These are phyloP conservation scores for Polygonum aviculare DNA, from an alignment of 148 eudicot genomes.

Conservation along the genomic window DNA sequence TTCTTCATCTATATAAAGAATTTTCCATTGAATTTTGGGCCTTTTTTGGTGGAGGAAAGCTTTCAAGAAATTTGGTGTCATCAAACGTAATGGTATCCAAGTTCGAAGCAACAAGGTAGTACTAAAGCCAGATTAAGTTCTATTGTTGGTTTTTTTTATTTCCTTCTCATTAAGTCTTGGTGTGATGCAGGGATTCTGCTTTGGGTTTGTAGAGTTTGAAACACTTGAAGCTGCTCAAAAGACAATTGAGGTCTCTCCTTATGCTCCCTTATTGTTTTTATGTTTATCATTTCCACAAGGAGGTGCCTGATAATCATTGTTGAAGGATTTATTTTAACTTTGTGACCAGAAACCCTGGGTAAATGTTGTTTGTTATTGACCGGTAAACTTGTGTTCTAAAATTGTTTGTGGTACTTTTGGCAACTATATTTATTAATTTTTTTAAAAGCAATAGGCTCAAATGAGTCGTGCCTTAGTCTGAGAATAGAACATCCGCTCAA, in stretches of 20 bases:
- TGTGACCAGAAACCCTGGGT: no score
- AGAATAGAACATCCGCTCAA: no score
- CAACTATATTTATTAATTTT: no score
- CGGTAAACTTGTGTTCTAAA: no score
- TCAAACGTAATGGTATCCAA: constrained; percentile 74
- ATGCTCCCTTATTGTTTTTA: neutral
- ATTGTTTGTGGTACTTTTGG: no score
- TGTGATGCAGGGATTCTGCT: constrained; percentile 45
- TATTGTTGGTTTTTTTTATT: neutral
- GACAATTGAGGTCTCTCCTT: constrained; percentile 65
- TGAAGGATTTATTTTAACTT: neutral
- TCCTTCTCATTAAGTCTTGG: neutral
- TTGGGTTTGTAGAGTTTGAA: constrained; percentile 94
- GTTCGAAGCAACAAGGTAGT: constrained; percentile 59
- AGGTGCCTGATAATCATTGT: neutral
- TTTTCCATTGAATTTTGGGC: constrained; percentile 43
- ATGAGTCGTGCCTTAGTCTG: no score
- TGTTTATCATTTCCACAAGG: neutral
- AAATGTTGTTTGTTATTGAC: no score
- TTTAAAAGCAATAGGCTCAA: no score
- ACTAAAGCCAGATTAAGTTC: neutral
- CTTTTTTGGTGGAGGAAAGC: constrained; percentile 45
- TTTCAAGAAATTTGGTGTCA: constrained; percentile 66
- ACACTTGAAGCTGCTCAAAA: constrained; percentile 50
- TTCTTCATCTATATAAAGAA: constrained; percentile 64